These are phyloP conservation scores for Rugonectria rugulosa DNA, from an alignment of 2,329 filamentous ascomycete species.

Conservation along the genomic window DNA sequence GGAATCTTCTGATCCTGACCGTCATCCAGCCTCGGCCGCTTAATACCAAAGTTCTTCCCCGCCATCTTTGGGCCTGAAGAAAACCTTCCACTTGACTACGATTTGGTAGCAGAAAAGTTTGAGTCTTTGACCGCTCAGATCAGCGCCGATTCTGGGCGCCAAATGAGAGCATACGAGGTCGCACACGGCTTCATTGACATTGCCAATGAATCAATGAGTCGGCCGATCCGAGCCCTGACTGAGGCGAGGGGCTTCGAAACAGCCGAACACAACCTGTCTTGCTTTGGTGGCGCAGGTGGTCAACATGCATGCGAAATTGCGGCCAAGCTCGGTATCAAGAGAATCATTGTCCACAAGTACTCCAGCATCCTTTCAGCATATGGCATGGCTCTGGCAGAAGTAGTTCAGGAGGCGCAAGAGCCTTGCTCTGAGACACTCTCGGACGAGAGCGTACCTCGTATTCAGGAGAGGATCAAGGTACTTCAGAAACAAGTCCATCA, in stretches of 20 bases:
- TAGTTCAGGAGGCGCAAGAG: slow-evolving; percentile 47
- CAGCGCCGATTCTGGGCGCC: not conserved
- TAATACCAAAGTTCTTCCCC: slow-evolving; percentile 67
- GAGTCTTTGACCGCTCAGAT: slow-evolving; percentile 42
- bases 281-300: slow-evolving; percentile 75
- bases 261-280: slow-evolving; percentile 39
- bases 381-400: slow-evolving; percentile 48
- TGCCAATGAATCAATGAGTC: slow-evolving; percentile 77
- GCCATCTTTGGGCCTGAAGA: slow-evolving; percentile 23
- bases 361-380: slow-evolving; percentile 53
- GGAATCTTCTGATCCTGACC: not conserved
- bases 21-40: slow-evolving; percentile 58
- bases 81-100: slow-evolving; percentile 46
- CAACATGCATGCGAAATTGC: slow-evolving; percentile 59
- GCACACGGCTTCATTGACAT: slow-evolving; percentile 78
- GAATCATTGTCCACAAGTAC: slow-evolving; percentile 51
- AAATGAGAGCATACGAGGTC: slow-evolving; percentile 18
- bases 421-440: slow-evolving; percentile 38
- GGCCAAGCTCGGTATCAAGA: slow-evolving; percentile 46
- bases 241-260: slow-evolving; percentile 61
- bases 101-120: slow-evolving; percentile 49
- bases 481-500: slow-evolving; percentile 40
- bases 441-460: slow-evolving; percentile 8
- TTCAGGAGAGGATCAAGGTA: slow-evolving; percentile 33
- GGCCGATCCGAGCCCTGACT: slow-evolving; percentile 75